Conservation (phyloP, 768 basidiomycete species). For the Cantharellus anzutake region DNA sequence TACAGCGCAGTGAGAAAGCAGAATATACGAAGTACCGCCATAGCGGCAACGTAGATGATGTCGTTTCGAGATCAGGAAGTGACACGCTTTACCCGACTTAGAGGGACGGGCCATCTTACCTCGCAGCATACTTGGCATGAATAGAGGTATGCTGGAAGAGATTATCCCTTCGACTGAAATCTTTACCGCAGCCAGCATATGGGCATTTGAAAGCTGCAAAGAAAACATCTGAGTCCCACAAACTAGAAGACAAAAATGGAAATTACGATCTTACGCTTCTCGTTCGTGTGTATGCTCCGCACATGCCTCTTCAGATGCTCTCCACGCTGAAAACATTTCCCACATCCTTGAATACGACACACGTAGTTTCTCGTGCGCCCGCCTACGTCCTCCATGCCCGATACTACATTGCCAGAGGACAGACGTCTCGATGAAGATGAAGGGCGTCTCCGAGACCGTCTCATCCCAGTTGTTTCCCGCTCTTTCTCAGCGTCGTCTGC, state of each 20-base stretch:
- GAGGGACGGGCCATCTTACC: background rate
- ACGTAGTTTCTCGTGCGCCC: conserved; percentile 29
- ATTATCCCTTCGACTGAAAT: conserved; percentile 65
- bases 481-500: background rate
- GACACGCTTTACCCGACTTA: background rate
- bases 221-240: background rate
- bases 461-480: background rate
- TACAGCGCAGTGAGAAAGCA: background rate
- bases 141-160: conserved; percentile 62
- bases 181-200: conserved; percentile 44
- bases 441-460: background rate
- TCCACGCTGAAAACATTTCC: conserved; percentile 71
- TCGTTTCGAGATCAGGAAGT: background rate
- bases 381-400: background rate
- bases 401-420: background rate
- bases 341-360: conserved; percentile 67
- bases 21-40: background rate
- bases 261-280: conserved; percentile 50
- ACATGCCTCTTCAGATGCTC: conserved; percentile 86
- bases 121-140: conserved; percentile 18
- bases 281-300: conserved; percentile 75
- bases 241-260: background rate
- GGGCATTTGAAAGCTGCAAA: conserved; percentile 51
- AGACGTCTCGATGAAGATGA: background rate
- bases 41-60: background rate